These are phyloP conservation scores for Russula sp. DNA, from an alignment of 768 basidiomycete species.

Conservation along the genomic window DNA sequence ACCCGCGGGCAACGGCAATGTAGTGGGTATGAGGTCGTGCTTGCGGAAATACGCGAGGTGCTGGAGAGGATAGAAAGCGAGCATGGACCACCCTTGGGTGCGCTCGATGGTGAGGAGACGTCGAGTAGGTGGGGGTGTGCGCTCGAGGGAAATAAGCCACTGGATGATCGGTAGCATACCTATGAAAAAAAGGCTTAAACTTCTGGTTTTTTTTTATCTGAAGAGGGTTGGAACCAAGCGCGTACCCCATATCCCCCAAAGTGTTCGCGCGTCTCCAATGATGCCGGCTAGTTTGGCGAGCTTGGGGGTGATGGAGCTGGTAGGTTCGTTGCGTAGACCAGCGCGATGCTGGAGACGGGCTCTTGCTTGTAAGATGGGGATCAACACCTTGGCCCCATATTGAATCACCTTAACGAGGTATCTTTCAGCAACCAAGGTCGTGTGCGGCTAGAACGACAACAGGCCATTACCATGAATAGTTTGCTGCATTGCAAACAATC, in stretches of 20 bases:
- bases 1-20: slow-evolving; percentile 44
- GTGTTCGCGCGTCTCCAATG: slow-evolving; percentile 64
- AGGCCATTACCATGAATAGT: slow-evolving; percentile 57
- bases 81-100: slow-evolving; percentile 74
- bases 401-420: slow-evolving; percentile 56
- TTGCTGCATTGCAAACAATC: slow-evolving; percentile 47
- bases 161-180: slow-evolving; percentile 77
- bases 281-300: slow-evolving; percentile 53
- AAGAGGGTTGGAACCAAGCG: not conserved
- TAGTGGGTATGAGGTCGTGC: slow-evolving; percentile 57
- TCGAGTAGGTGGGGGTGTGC: slow-evolving; percentile 66
- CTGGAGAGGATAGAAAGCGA: slow-evolving; percentile 76
- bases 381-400: slow-evolving; percentile 67
- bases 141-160: slow-evolving; percentile 75
- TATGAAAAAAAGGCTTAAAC: slow-evolving; percentile 32
- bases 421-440: not conserved
- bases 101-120: slow-evolving; percentile 73
- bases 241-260: slow-evolving; percentile 81
- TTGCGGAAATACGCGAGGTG: slow-evolving; percentile 66
- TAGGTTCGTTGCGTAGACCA: slow-evolving; percentile 53
- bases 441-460: not conserved
- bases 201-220: not conserved
- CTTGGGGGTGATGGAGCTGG: slow-evolving; percentile 52
- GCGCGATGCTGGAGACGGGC: slow-evolving; percentile 66
- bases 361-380: slow-evolving; percentile 62